These are phyloP conservation scores for Clathrus columnatus DNA, from an alignment of 768 basidiomycete species.

Conservation along the genomic window DNA sequence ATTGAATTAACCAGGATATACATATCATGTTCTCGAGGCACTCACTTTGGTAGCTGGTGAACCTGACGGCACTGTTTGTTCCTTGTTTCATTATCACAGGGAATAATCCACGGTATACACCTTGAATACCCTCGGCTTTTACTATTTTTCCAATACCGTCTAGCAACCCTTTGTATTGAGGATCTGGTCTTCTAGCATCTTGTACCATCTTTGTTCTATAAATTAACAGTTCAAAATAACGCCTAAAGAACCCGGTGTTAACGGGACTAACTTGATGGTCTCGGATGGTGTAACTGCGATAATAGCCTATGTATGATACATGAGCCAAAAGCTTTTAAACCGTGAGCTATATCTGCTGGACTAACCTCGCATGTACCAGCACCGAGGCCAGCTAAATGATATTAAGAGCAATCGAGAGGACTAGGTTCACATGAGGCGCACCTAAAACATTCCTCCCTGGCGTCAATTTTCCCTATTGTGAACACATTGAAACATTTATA, in stretches of 20 bases:
- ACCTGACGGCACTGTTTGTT: constrained; percentile 92
- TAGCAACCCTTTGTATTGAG: constrained; percentile 77
- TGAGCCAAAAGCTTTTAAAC: no score
- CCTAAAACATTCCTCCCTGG: constrained; percentile 78
- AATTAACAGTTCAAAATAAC: not conserved
- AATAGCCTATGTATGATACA: constrained; percentile 59
- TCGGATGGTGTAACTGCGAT: constrained; percentile 96
- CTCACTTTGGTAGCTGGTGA: constrained; percentile 82
- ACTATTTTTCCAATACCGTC: constrained; percentile 81
- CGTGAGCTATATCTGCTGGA: no score
- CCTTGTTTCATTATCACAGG: constrained; percentile 98
- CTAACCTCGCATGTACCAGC: constrained; percentile 45
- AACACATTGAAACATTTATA: not conserved
- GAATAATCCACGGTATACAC: constrained; percentile 85
- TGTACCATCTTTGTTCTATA: constrained; percentile 92
- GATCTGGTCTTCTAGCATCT: constrained; percentile 77
- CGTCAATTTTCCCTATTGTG: constrained; percentile 80
- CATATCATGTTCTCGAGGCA: not conserved
- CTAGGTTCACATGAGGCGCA: constrained; percentile 23
- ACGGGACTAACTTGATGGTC: constrained; percentile 79
- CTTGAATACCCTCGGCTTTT: constrained; percentile 75
- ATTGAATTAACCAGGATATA: not conserved
- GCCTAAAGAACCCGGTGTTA: not conserved
- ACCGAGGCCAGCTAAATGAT: constrained; percentile 54
- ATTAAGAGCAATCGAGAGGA: not conserved